A percentile compares a stretch with the other conserved stretches of the same genome.
phyloP scores from a whole-genome alignment of 106 monocot genomes.

The Alisma plantagoaquatica region DNA sequence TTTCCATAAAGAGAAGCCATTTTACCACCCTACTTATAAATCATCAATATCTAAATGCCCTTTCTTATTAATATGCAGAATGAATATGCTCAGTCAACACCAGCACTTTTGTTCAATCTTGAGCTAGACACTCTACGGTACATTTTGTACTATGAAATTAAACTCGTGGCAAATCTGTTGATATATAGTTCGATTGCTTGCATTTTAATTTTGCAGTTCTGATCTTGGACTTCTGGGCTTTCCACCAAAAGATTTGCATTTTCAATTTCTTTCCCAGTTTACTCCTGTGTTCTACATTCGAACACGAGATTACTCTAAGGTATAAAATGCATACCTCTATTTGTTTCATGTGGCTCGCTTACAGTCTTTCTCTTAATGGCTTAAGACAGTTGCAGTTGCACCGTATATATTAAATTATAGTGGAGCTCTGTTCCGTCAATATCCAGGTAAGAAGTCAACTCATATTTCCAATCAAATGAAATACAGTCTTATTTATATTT shows the following conservation, averaged over 20 bases:
- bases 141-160: too few species aligned
- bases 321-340: constrained; percentile 4
- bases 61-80: too few species aligned
- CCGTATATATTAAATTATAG: constrained; percentile 87
- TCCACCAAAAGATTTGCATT: constrained; percentile 92
- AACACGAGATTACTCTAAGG: constrained; percentile 94
- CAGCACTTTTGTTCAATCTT: constrained; percentile 86
- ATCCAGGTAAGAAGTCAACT: constrained; percentile 60
- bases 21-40: too few species aligned
- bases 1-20: too few species aligned
- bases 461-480: not conserved
- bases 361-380: not conserved
- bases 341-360: not conserved
- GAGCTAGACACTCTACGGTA: constrained; percentile 97
- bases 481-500: too few species aligned
- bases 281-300: constrained; percentile 87
- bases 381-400: constrained; percentile 90
- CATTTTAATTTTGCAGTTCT: constrained; percentile 55
- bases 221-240: constrained; percentile 92
- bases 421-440: constrained; percentile 91
- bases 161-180: too few species aligned
- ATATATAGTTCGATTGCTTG: too few species aligned
- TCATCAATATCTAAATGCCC: too few species aligned
- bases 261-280: constrained; percentile 97
- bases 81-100: constrained; percentile 50